phyloP scores from a whole-genome alignment of 2,329 filamentous ascomycete genomes.

The Ascochyta pisi region DNA sequence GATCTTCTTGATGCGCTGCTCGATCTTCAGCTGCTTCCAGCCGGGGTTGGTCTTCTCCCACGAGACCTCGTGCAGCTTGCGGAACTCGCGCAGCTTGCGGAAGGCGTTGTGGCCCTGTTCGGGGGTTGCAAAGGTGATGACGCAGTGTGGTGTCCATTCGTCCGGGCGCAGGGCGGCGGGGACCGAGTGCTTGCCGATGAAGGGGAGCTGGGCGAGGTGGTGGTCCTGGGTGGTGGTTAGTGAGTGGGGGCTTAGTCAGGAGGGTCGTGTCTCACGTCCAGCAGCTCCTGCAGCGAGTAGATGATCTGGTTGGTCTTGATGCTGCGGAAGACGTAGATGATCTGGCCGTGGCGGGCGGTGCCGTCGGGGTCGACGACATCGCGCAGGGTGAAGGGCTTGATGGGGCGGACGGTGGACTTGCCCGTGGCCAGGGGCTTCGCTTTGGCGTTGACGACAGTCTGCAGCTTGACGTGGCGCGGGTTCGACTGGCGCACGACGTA shows the following conservation, averaged over 20 bases:
- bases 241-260: too few relatives aligned
- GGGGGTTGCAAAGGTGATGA: constrained; percentile 61
- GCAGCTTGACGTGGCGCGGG: constrained; percentile 31
- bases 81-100: constrained; percentile 66
- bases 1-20: constrained; percentile 60
- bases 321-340: constrained; percentile 69
- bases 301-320: constrained; percentile 69
- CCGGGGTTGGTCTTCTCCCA: constrained; percentile 54
- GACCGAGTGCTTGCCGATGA: constrained; percentile 69
- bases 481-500: constrained; percentile 38
- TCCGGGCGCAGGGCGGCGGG: constrained; percentile 66
- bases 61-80: constrained; percentile 63
- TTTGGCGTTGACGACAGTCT: constrained; percentile 34
- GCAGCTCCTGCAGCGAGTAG: constrained; percentile 64
- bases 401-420: constrained; percentile 19
- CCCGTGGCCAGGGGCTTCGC: constrained; percentile 31
- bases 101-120: constrained; percentile 61
- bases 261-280: constrained; percentile 55
- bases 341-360: constrained; percentile 56
- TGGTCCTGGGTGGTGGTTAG: constrained; percentile 50
- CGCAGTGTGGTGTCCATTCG: constrained; percentile 67
- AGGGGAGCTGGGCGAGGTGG: constrained; percentile 65
- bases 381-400: constrained; percentile 49
- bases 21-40: constrained; percentile 54
- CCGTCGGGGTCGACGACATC: constrained; percentile 44